A percentile compares a stretch with the other conserved stretches of the same genome.
Conservation (phyloP, 2,329 filamentous ascomycete genomes). For the Aspergillus luchuensis region DNA sequence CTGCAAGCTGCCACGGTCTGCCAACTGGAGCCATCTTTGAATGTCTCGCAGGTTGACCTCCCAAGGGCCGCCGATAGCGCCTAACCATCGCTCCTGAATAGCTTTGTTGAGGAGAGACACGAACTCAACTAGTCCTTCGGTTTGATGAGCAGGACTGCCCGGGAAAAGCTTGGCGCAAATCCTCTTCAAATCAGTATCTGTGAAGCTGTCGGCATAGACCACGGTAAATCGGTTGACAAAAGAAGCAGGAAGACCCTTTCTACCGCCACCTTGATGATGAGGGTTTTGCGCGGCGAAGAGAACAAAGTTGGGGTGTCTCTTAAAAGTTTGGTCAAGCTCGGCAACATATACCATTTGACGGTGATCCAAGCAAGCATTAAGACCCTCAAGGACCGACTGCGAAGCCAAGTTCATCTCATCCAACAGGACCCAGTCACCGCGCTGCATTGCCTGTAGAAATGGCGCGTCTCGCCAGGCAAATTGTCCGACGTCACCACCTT, state of each 20-base stretch:
- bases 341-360: slow-evolving; percentile 94
- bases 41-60: slow-evolving; percentile 94
- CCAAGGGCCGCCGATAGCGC: slow-evolving; percentile 73
- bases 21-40: slow-evolving; percentile 79
- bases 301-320: slow-evolving; percentile 84
- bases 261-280: slow-evolving; percentile 92
- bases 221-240: slow-evolving; percentile 99
- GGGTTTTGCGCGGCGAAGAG: slow-evolving; percentile 97
- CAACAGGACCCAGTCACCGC: slow-evolving; percentile 91
- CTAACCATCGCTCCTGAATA: slow-evolving; percentile 58
- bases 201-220: slow-evolving; percentile 92
- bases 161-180: slow-evolving; percentile 83
- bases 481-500: slow-evolving; percentile 84
- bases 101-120: slow-evolving; percentile 77
- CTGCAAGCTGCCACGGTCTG: slow-evolving; percentile 62
- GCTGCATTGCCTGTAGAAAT: slow-evolving; percentile 95
- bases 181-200: slow-evolving; percentile 72
- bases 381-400: slow-evolving; percentile 90
- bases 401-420: slow-evolving; percentile 99
- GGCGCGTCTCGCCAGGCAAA: slow-evolving; percentile 96
- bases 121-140: slow-evolving; percentile 72
- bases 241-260: slow-evolving; percentile 90
- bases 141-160: slow-evolving; percentile 58
- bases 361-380: slow-evolving; percentile 96
- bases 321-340: slow-evolving; percentile 92